phyloP scores from a whole-genome alignment of 1,284 basidiomycete genomes.

The Cystobasidium sp. region DNA sequence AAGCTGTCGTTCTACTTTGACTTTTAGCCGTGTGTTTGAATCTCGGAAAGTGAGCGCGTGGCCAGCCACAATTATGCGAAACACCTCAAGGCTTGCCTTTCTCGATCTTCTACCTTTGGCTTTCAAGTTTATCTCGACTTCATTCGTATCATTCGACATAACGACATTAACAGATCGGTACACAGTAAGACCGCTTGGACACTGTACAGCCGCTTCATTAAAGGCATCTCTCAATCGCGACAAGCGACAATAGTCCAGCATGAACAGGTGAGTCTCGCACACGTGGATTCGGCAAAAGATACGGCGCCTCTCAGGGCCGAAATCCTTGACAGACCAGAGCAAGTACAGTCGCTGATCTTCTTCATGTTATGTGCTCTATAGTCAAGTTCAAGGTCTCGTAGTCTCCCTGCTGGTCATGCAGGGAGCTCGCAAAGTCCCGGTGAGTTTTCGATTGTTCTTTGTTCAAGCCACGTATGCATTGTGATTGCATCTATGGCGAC shows the following conservation, averaged over 20 bases:
- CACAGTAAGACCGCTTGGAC: background rate
- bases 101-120: slow-evolving; percentile 1
- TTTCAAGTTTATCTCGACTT: background rate
- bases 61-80: background rate
- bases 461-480: slow-evolving; percentile 10
- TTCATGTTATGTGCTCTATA: background rate
- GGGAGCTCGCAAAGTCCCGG: slow-evolving; percentile 39
- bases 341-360: slow-evolving; percentile 1
- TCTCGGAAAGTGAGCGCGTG: background rate
- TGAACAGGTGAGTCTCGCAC: slow-evolving; percentile 38
- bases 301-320: background rate
- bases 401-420: slow-evolving; percentile 41
- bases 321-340: background rate
- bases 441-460: slow-evolving; percentile 12
- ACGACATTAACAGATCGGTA: background rate
- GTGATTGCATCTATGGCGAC: background rate
- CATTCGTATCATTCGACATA: background rate
- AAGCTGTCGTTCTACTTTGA: too few relatives aligned
- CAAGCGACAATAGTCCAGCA: background rate
- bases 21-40: background rate
- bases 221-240: background rate
- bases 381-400: slow-evolving; percentile 40
- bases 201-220: background rate
- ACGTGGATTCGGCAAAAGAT: background rate
- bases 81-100: background rate